Base-by-base conservation (phyloP, 1,284 basidiomycete genomes). In the Leccinum glutinopallens region DNA sequence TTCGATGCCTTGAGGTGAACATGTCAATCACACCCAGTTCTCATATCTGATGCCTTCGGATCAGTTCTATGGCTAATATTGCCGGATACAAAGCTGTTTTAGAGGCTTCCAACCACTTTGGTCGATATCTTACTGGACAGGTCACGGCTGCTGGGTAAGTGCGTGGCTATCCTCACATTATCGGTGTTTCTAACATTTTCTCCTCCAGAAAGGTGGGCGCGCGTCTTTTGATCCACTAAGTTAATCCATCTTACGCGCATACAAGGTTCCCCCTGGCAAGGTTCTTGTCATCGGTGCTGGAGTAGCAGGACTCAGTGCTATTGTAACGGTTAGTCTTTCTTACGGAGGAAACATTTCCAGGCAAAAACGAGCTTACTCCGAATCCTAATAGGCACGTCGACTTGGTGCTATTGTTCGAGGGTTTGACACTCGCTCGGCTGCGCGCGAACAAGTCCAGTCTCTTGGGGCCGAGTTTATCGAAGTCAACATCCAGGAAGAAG, bases 61-160 rank as follows among this genome's bases (percentile, higher is more conserved):
- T 55, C 5, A 93, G 91, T 72, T 93, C 91, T n/a, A 94, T 94
- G 92, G 89, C 91, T 15, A 94, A 94, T 72, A 94, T 93, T 58
- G 86, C 91, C 15, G 92, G 92, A 8, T 94, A 94, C 76, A 92
- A 94, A 73, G 92, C 92, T 46, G 91, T 94, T 54, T 77, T 94
- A 70, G 93, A 94, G 76, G 93, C 92, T 41, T 90, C 91, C 25
- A 93, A 93, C 76, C 86, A 91, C 72, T 94, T 94, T 70, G 92
- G 92, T 72, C 82, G 93, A 68, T 94, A 93, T 79, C 82, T 94
- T 67, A 93, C 92, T 54, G 92, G 92, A 73, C 93, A 94, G 76
- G 91, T 93, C 60, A 94, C 92, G 8, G 92, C 92, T 67, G 92
- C 92, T 75, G 91, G 90, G 87, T 92, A 75, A 72, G 87, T 71